These are phyloP conservation scores for Lactarius trivialis DNA, from an alignment of 768 basidiomycete genomes.

Conservation along the genomic window DNA sequence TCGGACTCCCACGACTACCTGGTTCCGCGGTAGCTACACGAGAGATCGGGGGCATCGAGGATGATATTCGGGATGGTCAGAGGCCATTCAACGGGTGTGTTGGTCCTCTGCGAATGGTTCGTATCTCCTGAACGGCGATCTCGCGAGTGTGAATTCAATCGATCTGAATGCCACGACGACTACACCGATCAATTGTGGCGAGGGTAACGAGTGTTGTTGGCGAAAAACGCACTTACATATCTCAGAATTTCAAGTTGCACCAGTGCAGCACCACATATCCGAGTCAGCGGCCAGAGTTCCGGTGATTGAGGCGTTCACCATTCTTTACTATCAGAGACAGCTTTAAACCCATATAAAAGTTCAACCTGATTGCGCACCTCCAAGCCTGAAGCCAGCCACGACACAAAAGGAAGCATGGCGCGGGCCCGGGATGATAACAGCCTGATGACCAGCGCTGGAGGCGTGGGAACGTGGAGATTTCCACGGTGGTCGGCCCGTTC, in stretches of 20 bases:
- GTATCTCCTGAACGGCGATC: constrained; percentile 1
- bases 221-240: neutral
- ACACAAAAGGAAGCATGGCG: too few species aligned
- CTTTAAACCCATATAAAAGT: neutral
- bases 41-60: constrained; percentile 13
- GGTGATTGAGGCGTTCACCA: constrained; percentile 2
- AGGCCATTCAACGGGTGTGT: neutral
- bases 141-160: constrained; percentile 10
- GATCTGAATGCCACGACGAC: neutral
- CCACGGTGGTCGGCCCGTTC: too few species aligned
- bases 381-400: too few species aligned
- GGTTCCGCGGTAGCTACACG: constrained; percentile 13
- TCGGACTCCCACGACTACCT: too few species aligned
- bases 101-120: neutral
- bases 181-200: neutral
- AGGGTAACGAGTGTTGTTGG: neutral
- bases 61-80: constrained; percentile 1
- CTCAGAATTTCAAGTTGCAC: too few species aligned
- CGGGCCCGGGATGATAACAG: too few species aligned
- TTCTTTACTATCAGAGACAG: neutral
- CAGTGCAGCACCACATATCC: constrained; percentile 14
- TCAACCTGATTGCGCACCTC: neutral
- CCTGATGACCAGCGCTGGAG: too few species aligned
- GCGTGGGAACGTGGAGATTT: too few species aligned
- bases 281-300: too few species aligned